A percentile compares a stretch with the other conserved stretches of the same genome.
phyloP scores from a whole-genome alignment of 176 grass and related monocot species.

The Zoysia pacifica region DNA sequence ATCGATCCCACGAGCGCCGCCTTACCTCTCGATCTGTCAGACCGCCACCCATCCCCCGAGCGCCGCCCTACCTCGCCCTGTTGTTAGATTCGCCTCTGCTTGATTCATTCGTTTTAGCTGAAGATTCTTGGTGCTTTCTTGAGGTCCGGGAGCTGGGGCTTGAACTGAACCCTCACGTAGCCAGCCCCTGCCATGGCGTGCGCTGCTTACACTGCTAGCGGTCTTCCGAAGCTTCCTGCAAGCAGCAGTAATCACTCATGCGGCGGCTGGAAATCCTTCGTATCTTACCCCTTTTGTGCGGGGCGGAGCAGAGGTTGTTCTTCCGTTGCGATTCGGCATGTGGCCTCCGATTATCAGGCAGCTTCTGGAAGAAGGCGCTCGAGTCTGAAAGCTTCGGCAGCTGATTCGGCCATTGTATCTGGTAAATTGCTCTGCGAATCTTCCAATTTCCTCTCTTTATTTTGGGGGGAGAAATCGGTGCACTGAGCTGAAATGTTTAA shows the following conservation, averaged over 20 bases:
- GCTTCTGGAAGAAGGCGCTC: slow-evolving; percentile 15
- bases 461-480: no score
- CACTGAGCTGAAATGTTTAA: neutral
- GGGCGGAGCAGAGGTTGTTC: slow-evolving; percentile 21
- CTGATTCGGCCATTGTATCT: no score
- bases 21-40: no score
- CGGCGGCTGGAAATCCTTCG: slow-evolving; percentile 19
- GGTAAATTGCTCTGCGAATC: slow-evolving; percentile 14
- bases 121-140: neutral
- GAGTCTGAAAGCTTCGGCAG: neutral
- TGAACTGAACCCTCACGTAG: neutral
- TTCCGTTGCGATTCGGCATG: neutral
- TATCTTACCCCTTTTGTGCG: slow-evolving; percentile 34
- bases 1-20: no score
- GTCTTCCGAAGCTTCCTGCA: slow-evolving; percentile 34
- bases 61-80: no score
- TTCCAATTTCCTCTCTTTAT: neutral
- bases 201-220: slow-evolving; percentile 31
- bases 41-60: no score
- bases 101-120: neutral
- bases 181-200: slow-evolving; percentile 46
- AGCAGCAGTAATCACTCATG: neutral
- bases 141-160: neutral
- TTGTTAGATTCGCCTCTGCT: neutral
- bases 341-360: neutral